Percentiles rank a stretch among this genome's conserved stretches.
Conservation (phyloP, 768 basidiomycete species). For the Suillus paluster region DNA sequence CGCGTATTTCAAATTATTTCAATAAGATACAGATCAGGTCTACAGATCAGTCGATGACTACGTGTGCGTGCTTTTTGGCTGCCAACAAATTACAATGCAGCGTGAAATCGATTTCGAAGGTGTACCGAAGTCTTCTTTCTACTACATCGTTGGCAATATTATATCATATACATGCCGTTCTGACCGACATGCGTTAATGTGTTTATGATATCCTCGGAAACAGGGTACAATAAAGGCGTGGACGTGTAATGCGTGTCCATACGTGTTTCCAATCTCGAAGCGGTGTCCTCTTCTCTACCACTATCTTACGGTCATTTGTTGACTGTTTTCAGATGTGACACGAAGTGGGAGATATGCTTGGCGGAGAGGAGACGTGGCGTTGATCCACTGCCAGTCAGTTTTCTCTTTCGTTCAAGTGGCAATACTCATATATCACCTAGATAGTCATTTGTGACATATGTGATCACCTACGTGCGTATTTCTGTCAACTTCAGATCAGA, state of each 20-base stretch:
- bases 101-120: too few species aligned
- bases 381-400: background rate
- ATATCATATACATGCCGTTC: too few species aligned
- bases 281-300: conserved; percentile 27
- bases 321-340: conserved; percentile 5
- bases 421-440: conserved; percentile 83
- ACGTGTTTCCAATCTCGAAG: conserved; percentile 55
- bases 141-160: too few species aligned
- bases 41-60: conserved; percentile 69
- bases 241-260: conserved; percentile 92
- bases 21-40: conserved; percentile 95
- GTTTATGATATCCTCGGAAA: conserved; percentile 74
- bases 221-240: conserved; percentile 80
- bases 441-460: conserved; percentile 30
- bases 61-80: too few species aligned
- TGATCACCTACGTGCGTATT: conserved; percentile 32
- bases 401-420: conserved; percentile 48
- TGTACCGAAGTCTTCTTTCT: background rate
- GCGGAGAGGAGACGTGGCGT: too few species aligned
- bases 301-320: background rate
- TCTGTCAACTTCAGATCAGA: conserved; percentile 93
- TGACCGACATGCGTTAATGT: too few species aligned
- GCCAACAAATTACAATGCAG: too few species aligned
- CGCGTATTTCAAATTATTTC: conserved; percentile 86
- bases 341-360: too few species aligned